Evolutionary conservation across 495 filamentous ascomycete genomes (phyloP), one percentile per base, ranked within the genome.

Genomic region (Hypomontagnella submonticulosa): DNA sequence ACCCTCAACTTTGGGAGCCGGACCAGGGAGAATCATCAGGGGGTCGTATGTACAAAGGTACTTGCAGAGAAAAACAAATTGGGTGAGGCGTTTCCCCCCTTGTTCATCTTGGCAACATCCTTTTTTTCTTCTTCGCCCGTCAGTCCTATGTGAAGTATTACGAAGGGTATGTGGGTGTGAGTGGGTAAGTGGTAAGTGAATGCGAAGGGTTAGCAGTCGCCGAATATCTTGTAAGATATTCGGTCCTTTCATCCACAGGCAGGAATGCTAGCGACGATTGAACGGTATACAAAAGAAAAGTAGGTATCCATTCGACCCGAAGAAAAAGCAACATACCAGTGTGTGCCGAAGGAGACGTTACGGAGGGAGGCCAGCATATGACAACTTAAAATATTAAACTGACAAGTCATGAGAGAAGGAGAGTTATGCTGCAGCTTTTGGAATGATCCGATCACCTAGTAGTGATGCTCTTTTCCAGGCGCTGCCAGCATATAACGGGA

Each of bases 271-370:
- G 43, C 42, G 18, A 59, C 15, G 20, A 54, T 38, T 58, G 23
- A 48, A 52, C 20, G 30, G 12, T 51, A 13, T 37, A 53, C 9
- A 19, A 18, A 33, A 53, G 27, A 18, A 33, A 53, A 49, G 57
- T 57, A 47, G 16, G 57, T 57, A 47, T 12, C 38, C 10, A 40
- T 49, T 37, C 12, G 49, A 18, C 11, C 38, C 46, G 13, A 49
- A n/a, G n/a, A 46, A 53, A 54, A 58, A 62, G 38, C 41, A 67
- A 56, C 52, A 62, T 67, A 41, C 53, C 57, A 62, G 37, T 37
- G 38, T 30, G 23, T 16, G 13, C 20, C 16, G 34, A 46, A 34
- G 4, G 58, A 20, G 37, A 47, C 44, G 37, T 50, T 37, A 8
- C 44, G 44, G 13, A 44, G 36, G 11, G 15, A 40, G 55, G 55